Evolutionary conservation across 2,329 filamentous ascomycete species (phyloP).

Genomic region (Dactylella cylindrospora): DNA sequence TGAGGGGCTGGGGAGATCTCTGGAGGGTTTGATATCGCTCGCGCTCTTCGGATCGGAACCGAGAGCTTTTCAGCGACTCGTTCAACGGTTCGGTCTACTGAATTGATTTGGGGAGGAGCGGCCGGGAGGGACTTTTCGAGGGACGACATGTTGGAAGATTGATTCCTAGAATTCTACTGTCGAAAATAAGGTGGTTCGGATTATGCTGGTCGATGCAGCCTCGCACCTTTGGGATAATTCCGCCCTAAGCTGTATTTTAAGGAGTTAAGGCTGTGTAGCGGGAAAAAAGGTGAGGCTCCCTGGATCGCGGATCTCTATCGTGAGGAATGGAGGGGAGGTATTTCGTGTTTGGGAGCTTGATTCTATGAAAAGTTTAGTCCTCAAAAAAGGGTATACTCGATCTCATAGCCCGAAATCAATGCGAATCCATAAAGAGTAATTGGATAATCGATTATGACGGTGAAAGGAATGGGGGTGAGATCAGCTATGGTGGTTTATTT

Average conservation of each 20-base stretch:
- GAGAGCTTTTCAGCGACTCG: constrained; percentile 40
- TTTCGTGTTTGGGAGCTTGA: constrained; percentile 4
- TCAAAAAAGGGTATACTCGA: not conserved
- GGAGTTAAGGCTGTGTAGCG: not conserved
- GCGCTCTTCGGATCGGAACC: constrained; percentile 40
- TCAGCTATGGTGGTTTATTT: constrained; percentile 24
- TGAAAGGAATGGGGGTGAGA: constrained; percentile 27
- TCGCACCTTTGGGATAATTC: not conserved
- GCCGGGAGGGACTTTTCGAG: constrained; percentile 29
- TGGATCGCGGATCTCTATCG: not conserved
- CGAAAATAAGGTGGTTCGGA: too few species aligned
- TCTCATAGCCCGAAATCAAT: constrained; percentile 9
- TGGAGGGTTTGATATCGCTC: constrained; percentile 43
- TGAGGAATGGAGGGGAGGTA: constrained; percentile 16
- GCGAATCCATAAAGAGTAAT: too few species aligned
- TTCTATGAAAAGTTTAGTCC: too few species aligned
- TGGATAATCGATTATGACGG: not conserved
- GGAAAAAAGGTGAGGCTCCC: constrained; percentile 11
- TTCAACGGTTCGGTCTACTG: constrained; percentile 43
- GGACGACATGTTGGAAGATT: constrained; percentile 13
- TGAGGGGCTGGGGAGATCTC: constrained; percentile 51
- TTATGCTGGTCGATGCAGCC: too few species aligned
- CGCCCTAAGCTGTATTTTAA: not conserved
- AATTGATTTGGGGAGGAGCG: constrained; percentile 29
- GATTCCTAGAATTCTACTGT: too few species aligned